Conservation (phyloP, 257 asterid species). For the Penstemon newberryi region DNA sequence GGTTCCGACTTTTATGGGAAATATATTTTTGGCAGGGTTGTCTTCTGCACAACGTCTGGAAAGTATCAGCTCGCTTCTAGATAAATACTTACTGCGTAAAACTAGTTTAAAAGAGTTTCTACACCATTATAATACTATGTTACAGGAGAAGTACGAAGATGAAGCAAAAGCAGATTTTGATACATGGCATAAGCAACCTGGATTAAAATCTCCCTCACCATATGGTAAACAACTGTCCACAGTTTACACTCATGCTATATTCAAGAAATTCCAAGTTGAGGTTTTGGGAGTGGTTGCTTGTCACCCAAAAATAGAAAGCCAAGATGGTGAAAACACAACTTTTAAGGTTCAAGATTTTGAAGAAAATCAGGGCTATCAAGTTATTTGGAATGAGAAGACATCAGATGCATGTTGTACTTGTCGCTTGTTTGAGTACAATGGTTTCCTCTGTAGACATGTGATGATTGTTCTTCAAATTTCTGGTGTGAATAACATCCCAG, state of each 20-base stretch:
- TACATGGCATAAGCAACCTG: constrained; percentile 41
- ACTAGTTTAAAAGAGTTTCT: constrained; percentile 43
- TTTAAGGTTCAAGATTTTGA: constrained; percentile 56
- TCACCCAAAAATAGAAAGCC: constrained; percentile 46
- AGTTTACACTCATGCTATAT: constrained; percentile 48
- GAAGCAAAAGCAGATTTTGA: constrained; percentile 52
- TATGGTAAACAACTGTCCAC: constrained; percentile 50
- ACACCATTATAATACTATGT: constrained; percentile 34
- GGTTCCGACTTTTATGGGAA: constrained; percentile 46
- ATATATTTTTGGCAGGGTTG: constrained; percentile 46
- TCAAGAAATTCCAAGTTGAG: constrained; percentile 61
- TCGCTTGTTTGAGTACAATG: constrained; percentile 47
- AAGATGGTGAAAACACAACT: constrained; percentile 29
- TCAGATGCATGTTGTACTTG: constrained; percentile 48
- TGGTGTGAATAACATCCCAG: constrained; percentile 49
- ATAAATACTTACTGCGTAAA: constrained; percentile 44
- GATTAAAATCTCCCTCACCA: constrained; percentile 54
- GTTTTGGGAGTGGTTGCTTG: constrained; percentile 63
- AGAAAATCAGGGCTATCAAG: constrained; percentile 38
- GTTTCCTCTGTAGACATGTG: constrained; percentile 52
- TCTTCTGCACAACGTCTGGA: constrained; percentile 40
- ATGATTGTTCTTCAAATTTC: constrained; percentile 58
- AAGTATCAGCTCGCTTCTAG: constrained; percentile 34
- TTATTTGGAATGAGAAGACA: constrained; percentile 43
- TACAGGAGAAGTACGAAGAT: constrained; percentile 47